Conservation (phyloP, 257 asterid genomes). For the Solanum chmielewskii region DNA sequence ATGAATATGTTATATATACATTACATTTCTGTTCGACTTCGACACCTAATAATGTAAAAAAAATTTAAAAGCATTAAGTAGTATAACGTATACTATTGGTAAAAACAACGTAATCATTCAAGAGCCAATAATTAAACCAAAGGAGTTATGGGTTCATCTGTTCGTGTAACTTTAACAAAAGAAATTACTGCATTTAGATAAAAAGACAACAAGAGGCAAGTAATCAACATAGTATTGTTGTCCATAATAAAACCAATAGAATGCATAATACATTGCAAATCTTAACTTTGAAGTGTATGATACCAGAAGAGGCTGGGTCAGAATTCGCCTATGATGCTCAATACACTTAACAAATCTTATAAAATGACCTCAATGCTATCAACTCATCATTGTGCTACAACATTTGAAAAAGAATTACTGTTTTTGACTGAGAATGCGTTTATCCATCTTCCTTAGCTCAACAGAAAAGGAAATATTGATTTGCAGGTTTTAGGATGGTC, state of each 20-base stretch:
- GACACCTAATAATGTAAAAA: background rate
- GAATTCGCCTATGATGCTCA: background rate
- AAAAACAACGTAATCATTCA: background rate
- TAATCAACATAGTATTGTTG: background rate
- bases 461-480: background rate
- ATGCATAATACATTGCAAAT: background rate
- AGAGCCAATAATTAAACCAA: background rate
- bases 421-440: background rate
- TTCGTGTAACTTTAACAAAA: background rate
- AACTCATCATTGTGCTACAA: background rate
- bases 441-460: background rate
- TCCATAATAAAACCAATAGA: background rate
- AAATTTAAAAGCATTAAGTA: background rate
- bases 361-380: background rate
- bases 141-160: background rate
- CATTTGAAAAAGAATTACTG: background rate
- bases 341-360: background rate
- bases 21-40: background rate
- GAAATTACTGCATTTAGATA: background rate
- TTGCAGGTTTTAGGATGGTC: slow-evolving; percentile 79
- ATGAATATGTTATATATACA: background rate
- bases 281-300: background rate
- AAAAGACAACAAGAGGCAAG: background rate
- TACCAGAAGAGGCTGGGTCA: background rate
- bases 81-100: background rate